A percentile compares a stretch with the other conserved stretches of the same genome.
phyloP scores from a whole-genome alignment of 768 basidiomycete genomes.

The Hericium rajendrae region DNA sequence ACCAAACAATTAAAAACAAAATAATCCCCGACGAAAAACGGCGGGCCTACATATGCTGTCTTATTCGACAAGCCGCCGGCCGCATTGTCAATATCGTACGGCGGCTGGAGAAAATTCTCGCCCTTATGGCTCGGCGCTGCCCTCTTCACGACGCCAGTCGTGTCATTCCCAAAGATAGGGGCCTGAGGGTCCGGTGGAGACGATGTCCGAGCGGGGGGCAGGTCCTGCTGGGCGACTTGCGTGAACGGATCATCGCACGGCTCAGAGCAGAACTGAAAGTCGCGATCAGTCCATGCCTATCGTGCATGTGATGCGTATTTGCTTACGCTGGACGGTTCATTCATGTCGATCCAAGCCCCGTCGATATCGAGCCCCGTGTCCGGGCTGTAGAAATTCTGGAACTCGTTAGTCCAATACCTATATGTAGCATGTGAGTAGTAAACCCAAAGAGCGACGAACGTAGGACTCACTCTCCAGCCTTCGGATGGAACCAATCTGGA shows the following conservation, averaged over 20 bases:
- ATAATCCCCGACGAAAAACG: not conserved
- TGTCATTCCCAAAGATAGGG: slow-evolving; percentile 35
- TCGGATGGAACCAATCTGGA: slow-evolving; percentile 52
- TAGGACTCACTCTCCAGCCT: slow-evolving; percentile 35
- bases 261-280: slow-evolving; percentile 47
- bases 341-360: slow-evolving; percentile 72
- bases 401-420: slow-evolving; percentile 59
- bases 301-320: not conserved
- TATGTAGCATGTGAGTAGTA: not conserved
- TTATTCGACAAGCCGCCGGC: slow-evolving; percentile 37
- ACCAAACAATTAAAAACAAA: not conserved
- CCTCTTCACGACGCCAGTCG: slow-evolving; percentile 20
- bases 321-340: slow-evolving; percentile 58
- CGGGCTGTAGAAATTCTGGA: slow-evolving; percentile 44
- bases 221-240: slow-evolving; percentile 39
- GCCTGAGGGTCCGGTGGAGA: slow-evolving; percentile 42
- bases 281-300: not conserved
- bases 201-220: slow-evolving; percentile 45
- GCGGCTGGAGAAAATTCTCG: slow-evolving; percentile 38
- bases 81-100: slow-evolving; percentile 51
- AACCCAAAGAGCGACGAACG: not conserved
- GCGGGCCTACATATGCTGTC: slow-evolving; percentile 40
- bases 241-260: slow-evolving; percentile 54
- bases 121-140: slow-evolving; percentile 12
- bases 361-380: slow-evolving; percentile 52